Conservation (phyloP, 75 land plant genomes). For the Cupressus sempervirens region DNA sequence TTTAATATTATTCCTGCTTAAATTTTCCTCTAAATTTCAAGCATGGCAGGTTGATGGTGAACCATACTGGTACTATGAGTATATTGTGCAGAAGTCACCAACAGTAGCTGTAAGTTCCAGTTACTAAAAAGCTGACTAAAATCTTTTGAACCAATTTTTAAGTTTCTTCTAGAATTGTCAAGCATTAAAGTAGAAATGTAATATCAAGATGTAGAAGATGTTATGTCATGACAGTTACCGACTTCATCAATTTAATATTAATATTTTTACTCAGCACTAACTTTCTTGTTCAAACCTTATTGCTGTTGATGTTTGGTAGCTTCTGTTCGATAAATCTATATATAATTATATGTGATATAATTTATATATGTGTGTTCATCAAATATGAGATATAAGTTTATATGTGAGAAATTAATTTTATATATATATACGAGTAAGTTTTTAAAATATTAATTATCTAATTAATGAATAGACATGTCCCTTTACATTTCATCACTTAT, state of each 20-base stretch:
- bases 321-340: no score
- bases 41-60: conserved; percentile 64
- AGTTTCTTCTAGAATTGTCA: neutral
- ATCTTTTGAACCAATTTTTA: neutral
- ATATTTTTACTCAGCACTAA: neutral
- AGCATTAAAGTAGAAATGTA: neutral
- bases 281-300: no score
- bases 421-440: no score
- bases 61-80: conserved; percentile 83
- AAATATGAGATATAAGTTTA: no score
- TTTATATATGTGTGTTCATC: no score
- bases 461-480: no score
- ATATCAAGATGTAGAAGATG: neutral
- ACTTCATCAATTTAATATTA: neutral
- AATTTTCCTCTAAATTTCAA: neutral
- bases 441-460: no score
- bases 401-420: no score
- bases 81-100: conserved; percentile 82
- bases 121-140: neutral
- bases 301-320: no score
- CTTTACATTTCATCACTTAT: no score
- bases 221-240: neutral
- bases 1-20: neutral
- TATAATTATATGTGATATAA: no score
- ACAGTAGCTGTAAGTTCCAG: conserved; percentile 46